Base-by-base conservation (phyloP, 768 basidiomycete genomes). In the Mycena rosella region DNA sequence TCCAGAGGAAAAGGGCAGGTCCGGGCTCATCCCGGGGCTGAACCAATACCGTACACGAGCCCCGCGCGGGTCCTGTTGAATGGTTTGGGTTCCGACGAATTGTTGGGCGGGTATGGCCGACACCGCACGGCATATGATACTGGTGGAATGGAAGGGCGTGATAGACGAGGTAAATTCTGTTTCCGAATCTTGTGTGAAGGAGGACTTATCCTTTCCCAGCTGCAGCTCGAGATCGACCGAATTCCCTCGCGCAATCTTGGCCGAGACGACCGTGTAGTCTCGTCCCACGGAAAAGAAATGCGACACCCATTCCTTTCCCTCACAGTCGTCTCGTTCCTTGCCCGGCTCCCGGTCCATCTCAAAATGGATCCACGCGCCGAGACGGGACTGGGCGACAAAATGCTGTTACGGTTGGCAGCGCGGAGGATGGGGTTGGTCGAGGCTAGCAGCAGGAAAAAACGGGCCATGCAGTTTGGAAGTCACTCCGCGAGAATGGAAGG, bases 381-480 rank as follows among this genome's bases (percentile, higher is more conserved):
- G 6, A 80, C 89, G n/a, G 96, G 96, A 1, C 64, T 89, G 7
- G 98, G 98, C 1, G 98, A 99, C 76, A 99, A 99, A 82, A 84
- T 92, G 79, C 75, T 99, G 49, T 75, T 99, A 58, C 82, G 97
- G 60, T 76, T 92, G 30, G 89, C 91, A 2, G 89, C 92, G 38
- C 80, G 82, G 68, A 87, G 88, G 70, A 73, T 96, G n/a, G 96
- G 96, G 0, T 82, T 98, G 47, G 78, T 86, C 2, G 88, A 90
- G 69, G 94, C 95, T 7, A 92, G 92, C 68, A 65, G 72, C 58
- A 83, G 94, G 69, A 96, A 92, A 77, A 99, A 99, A 81, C 78
- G 93, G 65, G 98, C 98, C 17, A 98, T 98, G 93, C 98, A 99
- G 74, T 99, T 99, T 80, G 97, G 97, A 20, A 93, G 88, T 73